A percentile compares a stretch with the other conserved stretches of the same genome.
phyloP scores from a whole-genome alignment of 1,139 yeast species.

The Taiozyma sp. region DNA sequence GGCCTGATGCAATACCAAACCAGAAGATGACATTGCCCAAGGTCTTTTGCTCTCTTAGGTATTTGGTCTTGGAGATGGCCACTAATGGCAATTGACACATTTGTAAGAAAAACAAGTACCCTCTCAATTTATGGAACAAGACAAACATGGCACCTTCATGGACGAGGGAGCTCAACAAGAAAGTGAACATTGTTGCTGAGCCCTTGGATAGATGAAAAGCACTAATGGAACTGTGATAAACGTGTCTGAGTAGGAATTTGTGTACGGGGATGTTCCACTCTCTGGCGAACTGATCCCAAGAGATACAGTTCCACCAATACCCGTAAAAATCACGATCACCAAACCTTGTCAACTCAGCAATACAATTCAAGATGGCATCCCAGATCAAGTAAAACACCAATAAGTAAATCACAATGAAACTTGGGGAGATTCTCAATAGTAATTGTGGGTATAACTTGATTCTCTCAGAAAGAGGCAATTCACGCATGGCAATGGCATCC shows the following conservation, averaged over 20 bases:
- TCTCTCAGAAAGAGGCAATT: conserved; percentile 42
- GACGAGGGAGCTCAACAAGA: conserved; percentile 71
- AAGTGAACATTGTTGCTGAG: conserved; percentile 77
- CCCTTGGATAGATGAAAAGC: conserved; percentile 61
- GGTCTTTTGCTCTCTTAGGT: conserved; percentile 48
- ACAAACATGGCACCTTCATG: conserved; percentile 95
- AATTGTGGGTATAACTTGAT: conserved; percentile 52
- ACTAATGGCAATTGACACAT: conserved; percentile 71
- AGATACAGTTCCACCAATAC: conserved; percentile 95
- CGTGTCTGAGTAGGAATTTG: conserved; percentile 83
- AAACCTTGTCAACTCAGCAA: conserved; percentile 82
- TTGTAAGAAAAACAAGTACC: conserved; percentile 75
- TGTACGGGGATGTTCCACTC: conserved; percentile 98
- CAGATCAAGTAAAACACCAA: conserved; percentile 85
- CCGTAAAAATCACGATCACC: conserved; percentile 94
- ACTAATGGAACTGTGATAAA: conserved; percentile 86
- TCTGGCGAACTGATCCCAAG: conserved; percentile 92
- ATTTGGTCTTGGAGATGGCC: conserved; percentile 45
- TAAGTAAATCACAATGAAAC: conserved; percentile 69
- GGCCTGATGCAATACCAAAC: conserved; percentile 89
- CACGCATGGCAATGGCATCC: conserved; percentile 48
- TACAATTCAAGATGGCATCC: conserved; percentile 86
- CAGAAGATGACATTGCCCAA: conserved; percentile 85
- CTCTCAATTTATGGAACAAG: conserved; percentile 73
- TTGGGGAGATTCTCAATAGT: conserved; percentile 73